Base-by-base conservation (phyloP, 2,329 filamentous ascomycete species). In the Pseudogymnoascus sp. region DNA sequence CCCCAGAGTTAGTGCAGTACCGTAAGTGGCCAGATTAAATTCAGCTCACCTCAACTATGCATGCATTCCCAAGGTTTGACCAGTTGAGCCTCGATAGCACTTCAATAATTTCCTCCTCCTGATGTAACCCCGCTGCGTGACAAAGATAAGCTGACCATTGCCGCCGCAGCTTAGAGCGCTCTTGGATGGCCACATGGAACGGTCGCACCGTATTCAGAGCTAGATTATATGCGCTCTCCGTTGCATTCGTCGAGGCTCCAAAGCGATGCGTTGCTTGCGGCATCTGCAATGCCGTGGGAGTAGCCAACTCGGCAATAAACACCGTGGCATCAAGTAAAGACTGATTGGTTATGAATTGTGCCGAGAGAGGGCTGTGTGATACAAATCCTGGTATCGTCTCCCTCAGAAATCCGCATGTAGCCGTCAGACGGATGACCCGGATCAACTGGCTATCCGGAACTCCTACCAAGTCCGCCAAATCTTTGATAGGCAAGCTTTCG, bases 381-480 rank as follows among this genome's bases (percentile, higher is more conserved):
- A 79, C 67, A 59, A 70, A 63, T 0, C 69, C 72, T 0, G 70
- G 66, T 33, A 68, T 58, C 1, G 73, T 71, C 62, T 77, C 73
- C 4, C 64, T 61, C 11, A 78, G 70, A 59, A 78, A 77, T 2
- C 74, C 75, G 0, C 62, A 65, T 0, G 71, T 72, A 6, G 72
- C 68, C 10, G 65, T 71, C 66, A 76, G 67, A 7, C 71, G 71
- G 6, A 78, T 65, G 4, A 78, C 66, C 5, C 75, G 75, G 38
- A 43, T 38, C 0, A 80, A 71, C 31, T 75, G 73, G 2, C 39
- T 60, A 60, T 75, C 75, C 5, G 78, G 73, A 0, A 78, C 75
- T 16, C 70, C 71, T 1, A 72, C 65, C 3, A 80, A 65, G 14
- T 77, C 74, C 4, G 78, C 76, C 1, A 80, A 65, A 59, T 80